phyloP scores from a whole-genome alignment of 768 basidiomycete species.

The Xerocomus spinulosus region DNA sequence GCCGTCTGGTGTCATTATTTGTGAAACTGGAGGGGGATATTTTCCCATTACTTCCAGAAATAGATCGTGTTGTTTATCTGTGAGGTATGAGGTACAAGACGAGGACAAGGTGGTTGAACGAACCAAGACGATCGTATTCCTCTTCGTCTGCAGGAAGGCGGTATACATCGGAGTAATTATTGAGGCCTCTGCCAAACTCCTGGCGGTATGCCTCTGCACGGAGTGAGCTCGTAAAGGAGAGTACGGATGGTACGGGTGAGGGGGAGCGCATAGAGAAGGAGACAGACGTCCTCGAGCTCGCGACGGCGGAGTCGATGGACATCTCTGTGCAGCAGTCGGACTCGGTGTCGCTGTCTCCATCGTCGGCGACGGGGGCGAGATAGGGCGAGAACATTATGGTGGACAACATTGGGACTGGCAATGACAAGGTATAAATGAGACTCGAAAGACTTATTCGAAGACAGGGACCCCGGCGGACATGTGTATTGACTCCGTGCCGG shows the following conservation, averaged over 20 bases:
- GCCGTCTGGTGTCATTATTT: constrained; percentile 56
- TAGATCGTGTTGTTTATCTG: constrained; percentile 67
- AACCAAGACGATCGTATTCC: constrained; percentile 66
- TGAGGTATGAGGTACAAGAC: constrained; percentile 9
- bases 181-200: constrained; percentile 66
- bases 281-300: constrained; percentile 53
- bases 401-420: constrained; percentile 8
- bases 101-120: constrained; percentile 17
- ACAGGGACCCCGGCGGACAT: constrained; percentile 31
- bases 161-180: constrained; percentile 78
- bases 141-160: constrained; percentile 75
- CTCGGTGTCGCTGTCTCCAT: constrained; percentile 42
- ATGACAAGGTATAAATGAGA: constrained; percentile 24
- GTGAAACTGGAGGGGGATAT: constrained; percentile 54
- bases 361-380: constrained; percentile 30
- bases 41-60: constrained; percentile 63
- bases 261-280: constrained; percentile 57
- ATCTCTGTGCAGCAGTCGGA: constrained; percentile 43
- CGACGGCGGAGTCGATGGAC: constrained; percentile 37
- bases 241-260: constrained; percentile 66
- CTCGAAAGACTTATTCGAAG: constrained; percentile 2
- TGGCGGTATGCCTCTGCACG: constrained; percentile 54
- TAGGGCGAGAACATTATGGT: constrained; percentile 14
- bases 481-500: constrained; percentile 30
- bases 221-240: constrained; percentile 62